These are phyloP conservation scores for Nakazawaea ernobii DNA, from an alignment of 805 yeast species.

Conservation along the genomic window DNA sequence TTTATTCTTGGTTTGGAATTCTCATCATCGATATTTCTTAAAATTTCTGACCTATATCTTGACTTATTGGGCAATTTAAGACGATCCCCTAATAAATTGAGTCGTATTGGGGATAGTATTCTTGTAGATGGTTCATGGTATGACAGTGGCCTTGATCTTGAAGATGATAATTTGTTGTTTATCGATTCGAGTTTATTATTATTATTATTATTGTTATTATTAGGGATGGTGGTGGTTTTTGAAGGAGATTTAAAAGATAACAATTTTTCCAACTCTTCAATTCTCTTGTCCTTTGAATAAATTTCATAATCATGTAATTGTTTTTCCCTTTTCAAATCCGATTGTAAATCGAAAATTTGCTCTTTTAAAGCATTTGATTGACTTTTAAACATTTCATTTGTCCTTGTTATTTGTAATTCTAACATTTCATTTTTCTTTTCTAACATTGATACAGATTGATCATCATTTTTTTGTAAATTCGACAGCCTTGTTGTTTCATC, in stretches of 20 bases:
- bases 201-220: neutral
- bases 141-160: constrained; percentile 6
- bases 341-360: constrained; percentile 7
- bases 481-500: neutral
- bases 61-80: neutral
- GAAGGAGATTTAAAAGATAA: constrained; percentile 3
- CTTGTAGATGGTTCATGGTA: constrained; percentile 1
- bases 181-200: neutral
- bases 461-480: neutral
- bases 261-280: constrained; percentile 22
- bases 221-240: neutral
- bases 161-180: neutral
- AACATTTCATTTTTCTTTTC: constrained; percentile 7
- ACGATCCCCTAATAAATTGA: neutral
- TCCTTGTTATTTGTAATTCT: constrained; percentile 8
- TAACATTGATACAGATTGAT: neutral
- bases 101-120: constrained; percentile 5
- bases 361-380: constrained; percentile 12
- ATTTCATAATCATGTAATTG: constrained; percentile 20
- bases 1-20: neutral
- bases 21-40: neutral
- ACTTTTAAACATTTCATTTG: constrained; percentile 3
- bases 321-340: constrained; percentile 23
- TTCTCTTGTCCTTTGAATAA: constrained; percentile 19
- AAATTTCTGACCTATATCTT: constrained; percentile 1